These are phyloP conservation scores for Colletotrichum tropicicola DNA, from an alignment of 2,329 filamentous ascomycete species.

Conservation along the genomic window DNA sequence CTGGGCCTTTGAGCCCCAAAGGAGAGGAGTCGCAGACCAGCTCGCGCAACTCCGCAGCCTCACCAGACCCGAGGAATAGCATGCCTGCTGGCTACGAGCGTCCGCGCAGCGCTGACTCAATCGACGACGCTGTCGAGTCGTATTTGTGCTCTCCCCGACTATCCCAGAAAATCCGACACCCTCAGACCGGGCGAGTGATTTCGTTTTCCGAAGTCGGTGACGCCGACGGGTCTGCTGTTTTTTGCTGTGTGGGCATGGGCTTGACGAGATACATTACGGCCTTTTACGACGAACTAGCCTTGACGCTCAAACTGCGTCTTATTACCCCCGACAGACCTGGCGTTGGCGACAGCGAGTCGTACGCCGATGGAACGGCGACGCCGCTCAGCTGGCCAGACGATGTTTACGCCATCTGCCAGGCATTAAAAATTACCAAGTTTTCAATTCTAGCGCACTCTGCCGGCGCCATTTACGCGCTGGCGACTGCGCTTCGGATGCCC, in stretches of 20 bases:
- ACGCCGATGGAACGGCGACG: conserved; percentile 82
- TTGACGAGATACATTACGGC: conserved; percentile 94
- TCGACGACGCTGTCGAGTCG: conserved; percentile 86
- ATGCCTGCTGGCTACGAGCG: conserved; percentile 71
- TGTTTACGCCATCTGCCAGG: conserved; percentile 92
- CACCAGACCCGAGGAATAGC: conserved; percentile 38
- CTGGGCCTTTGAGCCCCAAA: conserved; percentile 54
- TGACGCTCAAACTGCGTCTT: conserved; percentile 86
- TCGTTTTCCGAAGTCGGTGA: conserved; percentile 98
- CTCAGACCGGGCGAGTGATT: conserved; percentile 85
- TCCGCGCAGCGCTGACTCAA: conserved; percentile 82
- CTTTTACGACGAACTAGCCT: conserved; percentile 95
- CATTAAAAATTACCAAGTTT: conserved; percentile 92
- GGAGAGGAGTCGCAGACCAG: conserved; percentile 42
- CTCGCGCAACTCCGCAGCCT: conserved; percentile 26
- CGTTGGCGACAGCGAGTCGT: conserved; percentile 89
- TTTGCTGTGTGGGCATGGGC: conserved; percentile 98
- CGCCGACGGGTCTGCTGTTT: conserved; percentile 87
- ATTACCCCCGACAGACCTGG: conserved; percentile 96
- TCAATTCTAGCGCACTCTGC: conserved; percentile 96
- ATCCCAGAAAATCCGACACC: conserved; percentile 88
- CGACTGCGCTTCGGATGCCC: conserved; percentile 93
- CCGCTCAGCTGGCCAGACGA: conserved; percentile 92
- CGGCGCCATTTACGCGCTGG: conserved; percentile 96
- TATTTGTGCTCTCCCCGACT: conserved; percentile 86